Percentiles rank a stretch among this genome's conserved stretches.
Conservation (phyloP, 306 rosid species). For the Elaeagnus macrophylla region DNA sequence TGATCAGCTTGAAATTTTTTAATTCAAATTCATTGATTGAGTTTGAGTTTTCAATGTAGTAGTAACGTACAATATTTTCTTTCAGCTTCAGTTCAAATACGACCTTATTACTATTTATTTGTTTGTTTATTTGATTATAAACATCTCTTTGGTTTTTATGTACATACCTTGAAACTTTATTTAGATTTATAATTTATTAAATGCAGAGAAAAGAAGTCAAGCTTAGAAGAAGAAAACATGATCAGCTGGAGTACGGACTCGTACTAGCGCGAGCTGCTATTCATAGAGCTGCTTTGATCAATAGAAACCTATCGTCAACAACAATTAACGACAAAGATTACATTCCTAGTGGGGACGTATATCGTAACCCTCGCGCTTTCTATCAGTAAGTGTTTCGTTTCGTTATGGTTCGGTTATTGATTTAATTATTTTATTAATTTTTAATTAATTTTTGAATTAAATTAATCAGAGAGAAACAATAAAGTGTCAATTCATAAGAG, state of each 20-base stretch:
- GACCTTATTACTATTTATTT: no score
- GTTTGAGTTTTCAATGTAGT: no score
- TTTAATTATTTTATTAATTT: not conserved
- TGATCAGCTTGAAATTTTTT: no score
- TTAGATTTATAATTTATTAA: no score
- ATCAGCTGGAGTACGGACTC: conserved; percentile 34
- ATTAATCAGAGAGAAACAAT: not conserved
- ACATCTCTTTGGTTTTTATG: no score
- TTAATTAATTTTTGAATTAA: not conserved
- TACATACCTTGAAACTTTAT: no score
- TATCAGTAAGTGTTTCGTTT: conserved; percentile 27
- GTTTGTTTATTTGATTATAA: no score
- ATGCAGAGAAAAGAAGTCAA: conserved; percentile 14
- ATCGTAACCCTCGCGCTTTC: conserved; percentile 38
- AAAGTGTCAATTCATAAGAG: not conserved
- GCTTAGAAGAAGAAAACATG: conserved; percentile 7
- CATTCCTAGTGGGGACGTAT: conserved; percentile 19
- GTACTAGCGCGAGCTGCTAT: conserved; percentile 39
- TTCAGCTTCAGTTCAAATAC: no score
- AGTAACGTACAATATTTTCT: no score
- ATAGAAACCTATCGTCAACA: conserved; percentile 9
- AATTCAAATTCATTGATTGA: no score
- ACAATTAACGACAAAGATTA: conserved; percentile 7
- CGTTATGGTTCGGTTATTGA: not conserved
- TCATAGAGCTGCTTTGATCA: conserved; percentile 20